Evolutionary conservation across 2,329 filamentous ascomycete species (phyloP).

Genomic region (Thelonectria olida): DNA sequence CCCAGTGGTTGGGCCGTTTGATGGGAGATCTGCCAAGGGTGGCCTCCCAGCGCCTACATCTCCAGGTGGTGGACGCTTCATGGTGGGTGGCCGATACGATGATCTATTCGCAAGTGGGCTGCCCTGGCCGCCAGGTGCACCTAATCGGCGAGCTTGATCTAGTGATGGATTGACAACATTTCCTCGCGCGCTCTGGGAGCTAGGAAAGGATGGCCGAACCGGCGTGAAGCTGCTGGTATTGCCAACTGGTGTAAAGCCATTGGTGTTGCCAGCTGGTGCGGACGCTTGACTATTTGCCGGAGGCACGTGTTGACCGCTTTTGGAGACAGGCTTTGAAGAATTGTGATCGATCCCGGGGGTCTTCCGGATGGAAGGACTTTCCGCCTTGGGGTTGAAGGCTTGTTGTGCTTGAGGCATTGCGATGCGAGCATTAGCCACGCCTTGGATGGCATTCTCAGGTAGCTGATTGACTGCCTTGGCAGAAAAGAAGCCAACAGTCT

Average conservation of each 20-base stretch:
- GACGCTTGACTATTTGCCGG: slow-evolving; percentile 46
- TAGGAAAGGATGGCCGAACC: slow-evolving; percentile 40
- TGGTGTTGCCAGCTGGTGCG: slow-evolving; percentile 31
- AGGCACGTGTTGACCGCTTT: slow-evolving; percentile 62
- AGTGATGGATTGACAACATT: slow-evolving; percentile 63
- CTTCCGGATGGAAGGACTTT: slow-evolving; percentile 87
- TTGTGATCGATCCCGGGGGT: slow-evolving; percentile 88
- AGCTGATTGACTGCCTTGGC: slow-evolving; percentile 70
- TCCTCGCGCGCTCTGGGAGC: slow-evolving; percentile 44
- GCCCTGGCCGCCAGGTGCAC: slow-evolving; percentile 62
- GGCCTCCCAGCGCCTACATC: slow-evolving; percentile 47
- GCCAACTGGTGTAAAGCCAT: slow-evolving; percentile 39
- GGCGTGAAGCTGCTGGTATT: slow-evolving; percentile 43
- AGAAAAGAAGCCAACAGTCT: slow-evolving; percentile 73
- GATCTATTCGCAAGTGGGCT: slow-evolving; percentile 67
- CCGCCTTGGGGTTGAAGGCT: slow-evolving; percentile 76
- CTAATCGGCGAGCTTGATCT: slow-evolving; percentile 65
- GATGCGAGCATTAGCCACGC: slow-evolving; percentile 51
- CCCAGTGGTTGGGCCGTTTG: slow-evolving; percentile 49
- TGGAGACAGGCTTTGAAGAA: slow-evolving; percentile 76
- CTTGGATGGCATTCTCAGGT: slow-evolving; percentile 53
- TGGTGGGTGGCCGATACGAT: slow-evolving; percentile 68
- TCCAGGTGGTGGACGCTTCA: slow-evolving; percentile 59
- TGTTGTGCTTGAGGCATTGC: slow-evolving; percentile 57
- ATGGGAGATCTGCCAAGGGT: slow-evolving; percentile 61